phyloP scores from a whole-genome alignment of 2,329 filamentous ascomycete genomes.

The Alternaria arbusti region DNA sequence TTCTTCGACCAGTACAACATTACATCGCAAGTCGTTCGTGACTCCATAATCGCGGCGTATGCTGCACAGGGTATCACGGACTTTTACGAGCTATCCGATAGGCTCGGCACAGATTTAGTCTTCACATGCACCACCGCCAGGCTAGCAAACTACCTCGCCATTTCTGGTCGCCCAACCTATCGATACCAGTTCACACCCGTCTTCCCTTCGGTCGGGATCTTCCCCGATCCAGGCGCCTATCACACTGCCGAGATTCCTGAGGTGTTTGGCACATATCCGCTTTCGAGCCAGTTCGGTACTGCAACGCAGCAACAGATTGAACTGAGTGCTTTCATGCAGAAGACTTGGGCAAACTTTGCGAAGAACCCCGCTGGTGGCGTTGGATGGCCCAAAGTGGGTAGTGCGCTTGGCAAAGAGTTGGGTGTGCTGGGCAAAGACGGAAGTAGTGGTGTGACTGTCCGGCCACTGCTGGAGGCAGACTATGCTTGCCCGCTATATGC shows the following conservation, averaged over 20 bases:
- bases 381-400: constrained; percentile 15
- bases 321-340: constrained; percentile 29
- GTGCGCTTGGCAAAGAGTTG: constrained; percentile 6
- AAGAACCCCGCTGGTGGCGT: constrained; percentile 19
- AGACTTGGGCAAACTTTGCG: constrained; percentile 31
- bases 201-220: constrained; percentile 15
- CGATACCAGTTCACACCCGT: constrained; percentile 24
- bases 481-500: constrained; percentile 15
- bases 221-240: constrained; percentile 21
- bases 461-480: constrained; percentile 6
- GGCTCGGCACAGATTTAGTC: constrained; percentile 10
- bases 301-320: constrained; percentile 21
- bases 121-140: constrained; percentile 15
- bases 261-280: constrained; percentile 30
- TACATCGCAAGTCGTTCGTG: not conserved
- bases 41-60: constrained; percentile 7
- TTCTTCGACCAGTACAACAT: constrained; percentile 7
- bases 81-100: constrained; percentile 5
- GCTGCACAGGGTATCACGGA: not conserved
- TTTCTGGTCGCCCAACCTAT: constrained; percentile 18
- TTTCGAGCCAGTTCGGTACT: constrained; percentile 10
- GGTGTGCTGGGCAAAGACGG: constrained; percentile 14
- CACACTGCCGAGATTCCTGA: constrained; percentile 28
- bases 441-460: constrained; percentile 8
- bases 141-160: constrained; percentile 10